phyloP scores from a whole-genome alignment of 2,329 filamentous ascomycete species.

The Paracamarosporium sp. region DNA sequence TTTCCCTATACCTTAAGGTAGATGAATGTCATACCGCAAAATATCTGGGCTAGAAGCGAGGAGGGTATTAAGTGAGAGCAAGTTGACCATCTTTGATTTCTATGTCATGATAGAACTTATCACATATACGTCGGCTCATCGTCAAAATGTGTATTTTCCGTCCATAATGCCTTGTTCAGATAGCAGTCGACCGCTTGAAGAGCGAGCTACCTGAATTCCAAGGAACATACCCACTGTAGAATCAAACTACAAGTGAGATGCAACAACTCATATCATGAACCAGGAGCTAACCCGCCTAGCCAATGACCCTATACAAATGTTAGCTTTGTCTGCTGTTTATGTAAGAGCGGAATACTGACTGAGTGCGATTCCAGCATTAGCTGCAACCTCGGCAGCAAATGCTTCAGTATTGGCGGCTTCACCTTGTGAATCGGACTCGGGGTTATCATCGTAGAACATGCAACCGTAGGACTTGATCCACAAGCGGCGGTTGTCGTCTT shows the following conservation, averaged over 20 bases:
- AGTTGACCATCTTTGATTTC: no score
- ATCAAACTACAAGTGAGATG: neutral
- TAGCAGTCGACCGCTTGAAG: no score
- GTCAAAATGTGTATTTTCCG: no score
- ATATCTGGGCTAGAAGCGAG: no score
- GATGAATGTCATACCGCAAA: no score
- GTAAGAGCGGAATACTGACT: neutral
- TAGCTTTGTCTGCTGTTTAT: neutral
- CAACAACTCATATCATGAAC: neutral
- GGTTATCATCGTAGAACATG: neutral
- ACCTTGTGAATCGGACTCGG: neutral
- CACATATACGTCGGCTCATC: no score
- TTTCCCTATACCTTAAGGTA: no score
- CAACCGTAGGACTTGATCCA: slow-evolving; percentile 1
- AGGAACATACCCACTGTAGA: neutral
- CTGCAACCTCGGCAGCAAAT: neutral
- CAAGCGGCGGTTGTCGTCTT: neutral
- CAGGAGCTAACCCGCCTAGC: neutral
- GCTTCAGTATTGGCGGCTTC: neutral
- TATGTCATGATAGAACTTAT: no score
- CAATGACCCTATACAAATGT: neutral
- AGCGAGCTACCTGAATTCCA: no score
- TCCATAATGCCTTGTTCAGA: no score
- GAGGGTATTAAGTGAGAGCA: no score
- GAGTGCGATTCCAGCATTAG: neutral